These are phyloP conservation scores for Myxozyma neotropica DNA, from an alignment of 805 yeast genomes.

Conservation along the genomic window DNA sequence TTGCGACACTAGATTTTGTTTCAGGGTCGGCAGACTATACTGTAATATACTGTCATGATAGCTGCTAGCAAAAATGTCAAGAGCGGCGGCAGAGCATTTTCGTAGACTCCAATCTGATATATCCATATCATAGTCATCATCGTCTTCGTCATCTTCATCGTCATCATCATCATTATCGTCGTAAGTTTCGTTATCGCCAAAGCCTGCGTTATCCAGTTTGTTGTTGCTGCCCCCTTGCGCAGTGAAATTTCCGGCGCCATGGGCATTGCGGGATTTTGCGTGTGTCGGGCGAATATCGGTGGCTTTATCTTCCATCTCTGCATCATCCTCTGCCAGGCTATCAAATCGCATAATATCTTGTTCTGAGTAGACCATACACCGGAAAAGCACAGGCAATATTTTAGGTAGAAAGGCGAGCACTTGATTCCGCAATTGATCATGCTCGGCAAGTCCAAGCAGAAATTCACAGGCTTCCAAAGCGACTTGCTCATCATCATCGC, in stretches of 20 bases:
- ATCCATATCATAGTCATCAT: conserved; percentile 67
- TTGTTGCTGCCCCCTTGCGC: not conserved
- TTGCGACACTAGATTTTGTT: conserved; percentile 64
- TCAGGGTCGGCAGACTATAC: conserved; percentile 71
- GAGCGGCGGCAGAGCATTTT: conserved; percentile 91
- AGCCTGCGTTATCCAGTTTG: not conserved
- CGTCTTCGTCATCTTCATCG: conserved; percentile 69
- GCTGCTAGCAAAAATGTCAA: conserved; percentile 74
- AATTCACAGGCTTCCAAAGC: conserved; percentile 94
- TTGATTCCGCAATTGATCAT: conserved; percentile 48
- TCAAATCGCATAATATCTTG: conserved; percentile 70
- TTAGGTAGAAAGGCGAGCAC: conserved; percentile 60
- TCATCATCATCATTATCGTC: conserved; percentile 52
- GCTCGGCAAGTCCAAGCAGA: conserved; percentile 70
- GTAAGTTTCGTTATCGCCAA: conserved; percentile 27
- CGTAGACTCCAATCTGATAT: conserved; percentile 85
- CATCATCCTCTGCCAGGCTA: conserved; percentile 73
- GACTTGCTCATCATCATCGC: conserved; percentile 65
- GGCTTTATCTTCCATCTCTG: conserved; percentile 73
- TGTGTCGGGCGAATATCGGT: conserved; percentile 86
- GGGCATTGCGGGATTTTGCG: conserved; percentile 60
- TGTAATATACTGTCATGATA: conserved; percentile 69
- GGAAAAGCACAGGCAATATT: conserved; percentile 75
- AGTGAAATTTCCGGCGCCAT: not conserved
- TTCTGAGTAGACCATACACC: conserved; percentile 85